Evolutionary conservation across 768 basidiomycete species (phyloP).

Genomic region (Gautieria morchelliformis): DNA sequence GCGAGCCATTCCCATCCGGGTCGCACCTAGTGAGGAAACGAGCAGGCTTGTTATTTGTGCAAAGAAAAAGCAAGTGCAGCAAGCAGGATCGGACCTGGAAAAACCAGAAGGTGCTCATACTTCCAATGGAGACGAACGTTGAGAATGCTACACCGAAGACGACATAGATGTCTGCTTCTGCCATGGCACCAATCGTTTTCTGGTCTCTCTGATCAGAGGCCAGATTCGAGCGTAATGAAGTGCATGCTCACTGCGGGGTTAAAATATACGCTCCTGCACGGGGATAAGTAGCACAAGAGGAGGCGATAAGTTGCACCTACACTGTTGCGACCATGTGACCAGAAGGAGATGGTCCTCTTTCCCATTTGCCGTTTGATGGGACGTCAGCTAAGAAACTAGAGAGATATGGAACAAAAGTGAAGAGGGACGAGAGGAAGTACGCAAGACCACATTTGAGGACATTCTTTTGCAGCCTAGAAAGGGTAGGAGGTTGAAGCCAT

Average conservation of each 20-base stretch:
- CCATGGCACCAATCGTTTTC: slow-evolving; percentile 86
- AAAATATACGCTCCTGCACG: slow-evolving; percentile 66
- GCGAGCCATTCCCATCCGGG: slow-evolving; percentile 68
- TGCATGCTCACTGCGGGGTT: slow-evolving; percentile 54
- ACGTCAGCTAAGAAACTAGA: slow-evolving; percentile 59
- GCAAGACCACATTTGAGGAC: slow-evolving; percentile 87
- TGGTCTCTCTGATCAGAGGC: not conserved
- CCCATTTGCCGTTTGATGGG: slow-evolving; percentile 38
- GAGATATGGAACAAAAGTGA: slow-evolving; percentile 79
- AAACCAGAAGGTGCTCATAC: slow-evolving; percentile 74
- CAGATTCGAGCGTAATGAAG: not conserved
- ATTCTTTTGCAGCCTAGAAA: slow-evolving; percentile 42
- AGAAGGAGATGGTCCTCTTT: slow-evolving; percentile 53
- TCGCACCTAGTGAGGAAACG: slow-evolving; percentile 16
- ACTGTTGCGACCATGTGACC: slow-evolving; percentile 92
- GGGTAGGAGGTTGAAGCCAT: slow-evolving; percentile 6
- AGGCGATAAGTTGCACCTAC: slow-evolving; percentile 35
- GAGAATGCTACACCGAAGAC: slow-evolving; percentile 60
- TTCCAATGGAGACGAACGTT: slow-evolving; percentile 59
- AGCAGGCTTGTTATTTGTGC: not conserved
- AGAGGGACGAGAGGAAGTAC: slow-evolving; percentile 83
- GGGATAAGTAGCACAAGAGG: not conserved
- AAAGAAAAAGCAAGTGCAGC: not conserved
- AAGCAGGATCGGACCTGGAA: slow-evolving; percentile 38
- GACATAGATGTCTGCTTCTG: slow-evolving; percentile 83